Evolutionary conservation across 2,329 filamentous ascomycete species (phyloP), one percentile per base, ranked within the genome.

Genomic region (Ophiostoma australiae): DNA sequence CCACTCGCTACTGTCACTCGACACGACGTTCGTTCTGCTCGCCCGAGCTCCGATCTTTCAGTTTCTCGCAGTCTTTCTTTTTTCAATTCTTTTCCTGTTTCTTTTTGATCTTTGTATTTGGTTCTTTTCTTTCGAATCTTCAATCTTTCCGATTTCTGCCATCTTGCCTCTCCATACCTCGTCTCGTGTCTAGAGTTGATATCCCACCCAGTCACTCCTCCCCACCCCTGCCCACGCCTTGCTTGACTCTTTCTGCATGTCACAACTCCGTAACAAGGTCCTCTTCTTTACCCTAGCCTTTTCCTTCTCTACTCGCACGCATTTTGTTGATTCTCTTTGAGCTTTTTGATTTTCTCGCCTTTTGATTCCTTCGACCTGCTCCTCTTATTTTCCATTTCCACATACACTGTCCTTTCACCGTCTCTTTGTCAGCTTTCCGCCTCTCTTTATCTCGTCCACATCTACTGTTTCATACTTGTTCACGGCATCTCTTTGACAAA

Each of bases 101-200:
- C 5, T 13, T 27, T 55, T 55, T 55, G 11, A 10, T 55, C n/a
- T 8, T 55, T 11, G 13, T 17, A 2, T 8, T 23, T 27, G n/a
- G 6, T 48, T 48, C 15, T 48, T 66, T 44, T 48, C 31, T 70
- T 31, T 76, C 66, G 55, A 77, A 77, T 76, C 73, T 67, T 68
- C 23, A 37, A 72, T 48, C 27, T 68, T 23, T 48, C 11, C 63
- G n/a, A n/a, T n/a, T n/a, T 20, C 69, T 58, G 78, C 76, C 23
- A 15, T 35, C 15, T 31, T 4, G 1, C 15, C 4, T 48, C 44
- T 48, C 44, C 44, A n/a, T n/a, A 48, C 15, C 44, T n/a, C 44
- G 17, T 15, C 15, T 48, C 44, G 3, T 5, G 23, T 13, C 52
- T 27, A 58, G 52, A 58, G 8, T 58, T 58, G 13, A 58, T 58